phyloP scores from a whole-genome alignment of 352 stramenopile species.

The Pythium inflatum region DNA sequence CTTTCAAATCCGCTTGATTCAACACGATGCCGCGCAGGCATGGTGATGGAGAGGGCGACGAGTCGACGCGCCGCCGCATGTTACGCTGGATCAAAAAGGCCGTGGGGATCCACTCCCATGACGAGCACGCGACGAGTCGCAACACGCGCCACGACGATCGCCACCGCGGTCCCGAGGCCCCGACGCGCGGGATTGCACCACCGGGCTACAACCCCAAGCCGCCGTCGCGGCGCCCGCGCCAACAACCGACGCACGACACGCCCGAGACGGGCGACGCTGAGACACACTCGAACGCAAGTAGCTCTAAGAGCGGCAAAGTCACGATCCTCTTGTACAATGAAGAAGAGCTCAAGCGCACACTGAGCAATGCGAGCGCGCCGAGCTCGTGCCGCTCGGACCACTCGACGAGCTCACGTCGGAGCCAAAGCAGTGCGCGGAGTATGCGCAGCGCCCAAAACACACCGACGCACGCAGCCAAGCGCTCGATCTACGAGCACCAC shows the following conservation, averaged over 20 bases:
- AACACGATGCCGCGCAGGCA: too few relatives aligned
- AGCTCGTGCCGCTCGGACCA: slow-evolving; percentile 25
- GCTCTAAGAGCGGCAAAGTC: slow-evolving; percentile 23
- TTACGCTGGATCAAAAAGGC: slow-evolving; percentile 67
- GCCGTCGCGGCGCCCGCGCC: too few relatives aligned
- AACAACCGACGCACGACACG: too few relatives aligned
- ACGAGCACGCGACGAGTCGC: slow-evolving; percentile 17
- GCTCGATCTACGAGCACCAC: slow-evolving; percentile 21
- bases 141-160: too few relatives aligned
- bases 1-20: too few relatives aligned
- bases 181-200: slow-evolving; percentile 14
- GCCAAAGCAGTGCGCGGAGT: background rate
- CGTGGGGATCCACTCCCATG: slow-evolving; percentile 37
- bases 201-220: slow-evolving; percentile 13
- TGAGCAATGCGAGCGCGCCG: slow-evolving; percentile 19
- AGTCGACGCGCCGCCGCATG: slow-evolving; percentile 61
- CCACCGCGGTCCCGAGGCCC: too few relatives aligned
- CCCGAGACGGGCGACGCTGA: background rate
- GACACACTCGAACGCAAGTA: slow-evolving; percentile 11
- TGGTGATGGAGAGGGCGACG: too few relatives aligned
- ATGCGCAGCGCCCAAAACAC: slow-evolving; percentile 9
- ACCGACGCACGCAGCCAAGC: background rate
- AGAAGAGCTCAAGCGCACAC: slow-evolving; percentile 26
- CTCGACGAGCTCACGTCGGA: slow-evolving; percentile 10
- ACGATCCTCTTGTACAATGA: slow-evolving; percentile 26